phyloP scores from a whole-genome alignment of 192 early-diverging fungal genomes.

The Backusella australiensis region DNA sequence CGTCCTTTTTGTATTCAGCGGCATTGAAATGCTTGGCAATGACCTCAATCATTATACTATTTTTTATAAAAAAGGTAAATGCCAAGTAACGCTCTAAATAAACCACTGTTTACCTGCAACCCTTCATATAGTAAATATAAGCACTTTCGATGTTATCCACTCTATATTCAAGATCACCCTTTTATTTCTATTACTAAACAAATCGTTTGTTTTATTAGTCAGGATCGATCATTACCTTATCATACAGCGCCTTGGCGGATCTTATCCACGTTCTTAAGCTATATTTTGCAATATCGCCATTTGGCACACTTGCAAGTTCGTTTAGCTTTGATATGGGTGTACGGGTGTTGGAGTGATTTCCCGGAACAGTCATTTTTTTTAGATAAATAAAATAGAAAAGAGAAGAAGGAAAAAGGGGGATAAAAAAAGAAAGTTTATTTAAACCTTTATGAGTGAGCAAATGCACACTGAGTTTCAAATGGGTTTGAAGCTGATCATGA shows the following conservation, averaged over 20 bases:
- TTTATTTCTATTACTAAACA: not conserved
- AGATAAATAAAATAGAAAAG: not conserved
- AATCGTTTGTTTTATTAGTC: not conserved
- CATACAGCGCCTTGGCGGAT: slow-evolving; percentile 12
- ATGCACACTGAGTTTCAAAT: not conserved
- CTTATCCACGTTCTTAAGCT: slow-evolving; percentile 5
- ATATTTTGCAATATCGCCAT: slow-evolving; percentile 11
- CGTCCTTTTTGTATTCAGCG: not conserved
- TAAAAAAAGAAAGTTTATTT: not conserved
- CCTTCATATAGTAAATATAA: slow-evolving; percentile 36
- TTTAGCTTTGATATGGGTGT: not conserved
- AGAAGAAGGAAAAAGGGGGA: not conserved
- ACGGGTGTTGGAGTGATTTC: not conserved
- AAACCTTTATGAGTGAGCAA: not conserved
- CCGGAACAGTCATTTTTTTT: not conserved
- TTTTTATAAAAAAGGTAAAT: not conserved
- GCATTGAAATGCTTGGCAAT: not conserved
- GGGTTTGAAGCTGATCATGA: not conserved
- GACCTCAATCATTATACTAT: not conserved
- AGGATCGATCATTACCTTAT: not conserved
- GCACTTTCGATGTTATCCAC: slow-evolving; percentile 25
- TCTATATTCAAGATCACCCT: slow-evolving; percentile 27
- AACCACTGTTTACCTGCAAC: slow-evolving; percentile 21
- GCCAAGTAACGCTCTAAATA: not conserved
- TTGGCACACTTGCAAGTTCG: slow-evolving; percentile 2